These are phyloP conservation scores for button mushroom (Agaricus bisporus) DNA, from an alignment of 768 basidiomycete genomes.

Conservation along the genomic window DNA sequence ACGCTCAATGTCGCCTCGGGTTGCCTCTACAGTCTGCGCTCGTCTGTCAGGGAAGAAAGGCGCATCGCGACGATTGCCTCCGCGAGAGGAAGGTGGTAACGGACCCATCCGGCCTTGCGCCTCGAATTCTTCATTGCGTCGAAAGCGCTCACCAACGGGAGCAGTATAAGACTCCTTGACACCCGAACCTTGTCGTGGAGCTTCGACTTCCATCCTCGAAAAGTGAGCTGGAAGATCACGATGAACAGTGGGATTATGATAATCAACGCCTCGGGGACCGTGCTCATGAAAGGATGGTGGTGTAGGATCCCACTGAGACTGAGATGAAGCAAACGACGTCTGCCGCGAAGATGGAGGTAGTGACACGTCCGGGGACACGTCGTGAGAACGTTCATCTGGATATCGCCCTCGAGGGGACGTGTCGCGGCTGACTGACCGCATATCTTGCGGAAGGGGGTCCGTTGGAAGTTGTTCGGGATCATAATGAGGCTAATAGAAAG, in stretches of 20 bases:
- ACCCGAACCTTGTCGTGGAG: not conserved
- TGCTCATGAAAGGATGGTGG: conserved; percentile 3
- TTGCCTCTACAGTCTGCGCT: not conserved
- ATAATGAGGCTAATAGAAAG: not conserved
- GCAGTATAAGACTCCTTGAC: not conserved
- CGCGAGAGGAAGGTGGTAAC: not conserved
- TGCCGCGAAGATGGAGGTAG: conserved; percentile 1
- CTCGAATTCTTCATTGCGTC: not conserved
- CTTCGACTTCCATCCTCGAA: conserved; percentile 1
- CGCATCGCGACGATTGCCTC: conserved; percentile 1
- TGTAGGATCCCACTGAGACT: conserved; percentile 1
- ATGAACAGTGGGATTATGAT: not conserved
- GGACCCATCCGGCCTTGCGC: not conserved
- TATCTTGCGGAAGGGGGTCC: not conserved
- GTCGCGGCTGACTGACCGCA: not conserved
- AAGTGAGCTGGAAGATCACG: not conserved
- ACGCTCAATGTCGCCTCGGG: not conserved
- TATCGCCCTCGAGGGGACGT: conserved; percentile 4
- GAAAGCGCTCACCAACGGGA: not conserved
- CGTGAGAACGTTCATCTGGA: not conserved
- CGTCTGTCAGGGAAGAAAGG: conserved; percentile 3
- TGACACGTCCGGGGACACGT: not conserved
- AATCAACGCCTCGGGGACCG: not conserved
- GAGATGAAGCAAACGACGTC: conserved; percentile 1
- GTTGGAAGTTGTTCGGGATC: not conserved